These are phyloP conservation scores for Saccharomycopsis babjevae DNA, from an alignment of 805 yeast species.

Conservation along the genomic window DNA sequence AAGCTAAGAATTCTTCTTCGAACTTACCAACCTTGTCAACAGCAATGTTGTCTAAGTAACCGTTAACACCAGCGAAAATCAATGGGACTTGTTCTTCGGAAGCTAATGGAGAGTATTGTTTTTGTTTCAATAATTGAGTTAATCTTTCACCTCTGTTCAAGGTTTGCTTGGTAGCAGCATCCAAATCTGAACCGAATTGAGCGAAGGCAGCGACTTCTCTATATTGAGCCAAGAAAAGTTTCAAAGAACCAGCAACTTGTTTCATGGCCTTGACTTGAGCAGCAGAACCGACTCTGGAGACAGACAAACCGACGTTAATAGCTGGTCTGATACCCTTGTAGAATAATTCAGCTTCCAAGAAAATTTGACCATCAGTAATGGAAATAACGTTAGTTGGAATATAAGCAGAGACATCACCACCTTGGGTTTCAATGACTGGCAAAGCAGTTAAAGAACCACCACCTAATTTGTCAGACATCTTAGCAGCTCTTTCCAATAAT, in stretches of 20 bases:
- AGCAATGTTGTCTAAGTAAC: constrained; percentile 85
- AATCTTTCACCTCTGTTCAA: constrained; percentile 99
- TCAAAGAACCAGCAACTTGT: constrained; percentile 99
- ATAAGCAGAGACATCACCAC: constrained; percentile 98
- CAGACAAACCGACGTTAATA: constrained; percentile 98
- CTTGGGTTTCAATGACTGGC: constrained; percentile 96
- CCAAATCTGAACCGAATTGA: constrained; percentile 99
- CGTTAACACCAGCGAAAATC: constrained; percentile 99
- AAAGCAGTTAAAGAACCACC: constrained; percentile 93
- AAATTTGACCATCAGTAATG: constrained; percentile 95
- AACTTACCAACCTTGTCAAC: constrained; percentile 80
- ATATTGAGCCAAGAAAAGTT: constrained; percentile 99
- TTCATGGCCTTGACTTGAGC: constrained; percentile 99
- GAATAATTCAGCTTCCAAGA: constrained; percentile 99
- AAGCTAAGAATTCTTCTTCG: constrained; percentile 85
- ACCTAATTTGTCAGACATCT: constrained; percentile 83
- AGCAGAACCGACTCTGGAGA: constrained; percentile 99
- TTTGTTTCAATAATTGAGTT: constrained; percentile 96
- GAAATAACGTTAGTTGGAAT: constrained; percentile 97
- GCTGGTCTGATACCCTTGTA: constrained; percentile 99
- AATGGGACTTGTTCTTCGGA: constrained; percentile 99
- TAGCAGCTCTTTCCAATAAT: constrained; percentile 94
- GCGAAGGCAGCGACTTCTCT: constrained; percentile 99
- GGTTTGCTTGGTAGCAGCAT: constrained; percentile 99
- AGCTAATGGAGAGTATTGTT: constrained; percentile 92